These are phyloP conservation scores for Zostera marina DNA, from an alignment of 116 monocot species.

Conservation along the genomic window DNA sequence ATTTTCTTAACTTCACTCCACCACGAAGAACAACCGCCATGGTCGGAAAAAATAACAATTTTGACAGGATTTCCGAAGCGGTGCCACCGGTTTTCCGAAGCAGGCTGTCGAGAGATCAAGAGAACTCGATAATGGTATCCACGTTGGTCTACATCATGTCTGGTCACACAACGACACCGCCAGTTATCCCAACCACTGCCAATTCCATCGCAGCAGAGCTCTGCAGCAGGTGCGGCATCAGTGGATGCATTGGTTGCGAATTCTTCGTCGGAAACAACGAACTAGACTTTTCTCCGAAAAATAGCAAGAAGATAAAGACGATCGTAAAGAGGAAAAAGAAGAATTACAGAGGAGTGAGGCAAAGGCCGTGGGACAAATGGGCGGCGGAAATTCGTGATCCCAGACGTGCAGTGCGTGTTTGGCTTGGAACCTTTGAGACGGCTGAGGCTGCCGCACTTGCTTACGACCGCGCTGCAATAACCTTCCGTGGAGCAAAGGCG, in stretches of 20 bases:
- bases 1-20: too few species aligned
- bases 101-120: slow-evolving; percentile 16
- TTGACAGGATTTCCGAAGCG: too few species aligned
- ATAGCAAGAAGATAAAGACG: slow-evolving; percentile 16
- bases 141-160: slow-evolving; percentile 22
- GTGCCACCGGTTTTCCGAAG: too few species aligned
- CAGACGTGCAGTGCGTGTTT: slow-evolving; percentile 35
- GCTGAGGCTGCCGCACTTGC: slow-evolving; percentile 61
- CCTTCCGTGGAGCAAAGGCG: slow-evolving; percentile 51
- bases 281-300: background rate
- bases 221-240: slow-evolving; percentile 27
- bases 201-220: background rate
- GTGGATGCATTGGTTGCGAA: slow-evolving; percentile 44
- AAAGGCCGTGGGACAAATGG: slow-evolving; percentile 79
- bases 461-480: slow-evolving; percentile 56
- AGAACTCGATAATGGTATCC: slow-evolving; percentile 34
- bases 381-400: slow-evolving; percentile 85
- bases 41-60: too few species aligned
- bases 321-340: slow-evolving; percentile 22
- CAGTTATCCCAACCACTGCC: background rate
- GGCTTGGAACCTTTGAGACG: slow-evolving; percentile 73
- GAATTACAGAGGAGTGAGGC: slow-evolving; percentile 57
- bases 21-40: too few species aligned
- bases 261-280: slow-evolving; percentile 4
- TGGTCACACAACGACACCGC: slow-evolving; percentile 5